These are phyloP conservation scores for Podila horticola DNA, from an alignment of 192 early-diverging fungal species.

Conservation along the genomic window DNA sequence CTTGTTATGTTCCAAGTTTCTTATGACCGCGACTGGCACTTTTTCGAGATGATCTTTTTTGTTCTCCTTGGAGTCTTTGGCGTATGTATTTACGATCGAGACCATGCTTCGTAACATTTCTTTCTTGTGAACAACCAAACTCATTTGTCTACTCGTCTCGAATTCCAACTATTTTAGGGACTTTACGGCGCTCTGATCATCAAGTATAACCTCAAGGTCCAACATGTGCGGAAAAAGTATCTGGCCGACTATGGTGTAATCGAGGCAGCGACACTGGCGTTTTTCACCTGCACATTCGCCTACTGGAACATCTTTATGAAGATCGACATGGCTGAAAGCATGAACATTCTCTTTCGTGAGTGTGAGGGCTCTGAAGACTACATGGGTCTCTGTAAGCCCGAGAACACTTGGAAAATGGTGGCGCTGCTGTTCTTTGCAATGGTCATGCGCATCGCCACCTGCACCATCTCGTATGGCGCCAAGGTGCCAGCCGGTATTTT, in stretches of 20 bases:
- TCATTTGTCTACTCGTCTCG: not conserved
- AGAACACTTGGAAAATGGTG: conserved; percentile 44
- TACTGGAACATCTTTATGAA: conserved; percentile 81
- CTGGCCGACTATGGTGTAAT: conserved; percentile 71
- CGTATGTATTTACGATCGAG: conserved; percentile 45
- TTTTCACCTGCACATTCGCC: conserved; percentile 71
- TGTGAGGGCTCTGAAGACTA: conserved; percentile 72
- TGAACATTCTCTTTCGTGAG: conserved; percentile 79
- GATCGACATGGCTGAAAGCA: conserved; percentile 88
- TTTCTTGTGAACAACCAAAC: not conserved
- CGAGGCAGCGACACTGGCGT: conserved; percentile 73
- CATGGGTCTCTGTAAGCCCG: conserved; percentile 69
- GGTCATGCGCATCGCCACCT: conserved; percentile 28
- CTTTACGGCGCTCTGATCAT: conserved; percentile 84
- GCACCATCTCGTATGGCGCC: conserved; percentile 48
- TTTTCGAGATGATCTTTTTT: conserved; percentile 90
- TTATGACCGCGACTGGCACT: conserved; percentile 94
- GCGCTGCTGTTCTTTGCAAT: conserved; percentile 34
- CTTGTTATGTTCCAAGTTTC: conserved; percentile 96
- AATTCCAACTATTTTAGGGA: conserved; percentile 56
- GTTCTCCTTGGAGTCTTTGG: conserved; percentile 85
- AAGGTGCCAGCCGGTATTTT: conserved; percentile 91
- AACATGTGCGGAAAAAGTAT: conserved; percentile 75
- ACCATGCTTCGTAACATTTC: not conserved
- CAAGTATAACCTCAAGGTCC: conserved; percentile 75